These are phyloP conservation scores for Teunomyces tritomae DNA, from an alignment of 805 yeast genomes.

Conservation along the genomic window DNA sequence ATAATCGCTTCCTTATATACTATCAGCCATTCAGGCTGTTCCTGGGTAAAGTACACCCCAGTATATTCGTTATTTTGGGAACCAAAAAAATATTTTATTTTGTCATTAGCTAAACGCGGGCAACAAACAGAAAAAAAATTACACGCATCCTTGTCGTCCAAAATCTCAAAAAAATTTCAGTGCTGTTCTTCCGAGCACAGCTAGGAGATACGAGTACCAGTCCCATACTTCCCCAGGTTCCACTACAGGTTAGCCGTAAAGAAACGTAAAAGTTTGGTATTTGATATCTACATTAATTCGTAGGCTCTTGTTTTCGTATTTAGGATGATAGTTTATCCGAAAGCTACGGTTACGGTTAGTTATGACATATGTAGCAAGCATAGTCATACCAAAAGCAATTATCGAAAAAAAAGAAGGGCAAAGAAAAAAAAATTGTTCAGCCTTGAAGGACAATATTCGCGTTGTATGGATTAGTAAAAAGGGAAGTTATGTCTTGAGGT, in stretches of 20 bases:
- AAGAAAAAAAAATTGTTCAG: background rate
- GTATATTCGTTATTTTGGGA: background rate
- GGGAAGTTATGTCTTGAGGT: no score
- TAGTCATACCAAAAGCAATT: background rate
- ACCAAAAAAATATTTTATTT: background rate
- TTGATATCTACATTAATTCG: background rate
- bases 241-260: no score
- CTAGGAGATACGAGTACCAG: no score
- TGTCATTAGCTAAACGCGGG: background rate
- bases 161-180: background rate
- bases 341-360: background rate
- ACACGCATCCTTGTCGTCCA: background rate
- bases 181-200: slow-evolving; percentile 1
- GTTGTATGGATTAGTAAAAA: no score
- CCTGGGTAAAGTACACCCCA: background rate
- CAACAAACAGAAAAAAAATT: slow-evolving; percentile 1
- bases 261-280: no score
- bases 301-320: background rate
- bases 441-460: no score
- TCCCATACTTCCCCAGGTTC: no score
- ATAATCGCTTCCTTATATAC: background rate
- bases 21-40: background rate
- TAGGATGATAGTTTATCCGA: background rate
- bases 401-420: background rate
- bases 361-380: background rate